phyloP scores from a whole-genome alignment of 495 filamentous ascomycete species.

The Lophiostoma macrostomum region DNA sequence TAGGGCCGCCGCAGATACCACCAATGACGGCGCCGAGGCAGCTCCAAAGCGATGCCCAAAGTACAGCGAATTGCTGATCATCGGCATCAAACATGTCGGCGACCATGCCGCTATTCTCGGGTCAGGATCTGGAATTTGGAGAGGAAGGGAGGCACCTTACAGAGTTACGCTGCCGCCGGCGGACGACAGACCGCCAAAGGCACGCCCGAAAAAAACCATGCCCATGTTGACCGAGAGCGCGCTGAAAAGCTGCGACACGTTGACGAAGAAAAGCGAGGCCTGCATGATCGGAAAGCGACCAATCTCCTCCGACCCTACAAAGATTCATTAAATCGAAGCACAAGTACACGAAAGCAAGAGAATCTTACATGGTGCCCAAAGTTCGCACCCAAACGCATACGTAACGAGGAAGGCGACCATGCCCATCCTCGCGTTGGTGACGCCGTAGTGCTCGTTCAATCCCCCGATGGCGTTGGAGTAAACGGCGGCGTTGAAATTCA shows the following conservation, averaged over 20 bases:
- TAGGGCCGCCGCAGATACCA: conserved; percentile 76
- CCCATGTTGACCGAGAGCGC: conserved; percentile 65
- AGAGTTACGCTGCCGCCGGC: conserved; percentile 79
- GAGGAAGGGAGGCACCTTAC: conserved; percentile 31
- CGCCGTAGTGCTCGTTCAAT: conserved; percentile 58
- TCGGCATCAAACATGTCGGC: conserved; percentile 75
- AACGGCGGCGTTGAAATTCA: conserved; percentile 79
- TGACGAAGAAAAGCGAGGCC: conserved; percentile 64
- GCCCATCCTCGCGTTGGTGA: conserved; percentile 61
- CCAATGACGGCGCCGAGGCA: conserved; percentile 67
- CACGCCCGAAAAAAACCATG: conserved; percentile 61
- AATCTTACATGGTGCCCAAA: conserved; percentile 62
- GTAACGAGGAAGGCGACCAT: conserved; percentile 67
- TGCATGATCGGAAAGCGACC: conserved; percentile 73
- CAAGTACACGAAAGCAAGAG: conserved; percentile 41
- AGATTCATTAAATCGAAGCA: too few relatives aligned
- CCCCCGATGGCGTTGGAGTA: conserved; percentile 65
- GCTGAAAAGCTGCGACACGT: conserved; percentile 69
- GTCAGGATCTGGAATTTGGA: too few relatives aligned
- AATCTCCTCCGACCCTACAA: conserved; percentile 72
- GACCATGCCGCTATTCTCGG: conserved; percentile 63
- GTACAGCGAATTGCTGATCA: conserved; percentile 60
- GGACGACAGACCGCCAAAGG: conserved; percentile 66
- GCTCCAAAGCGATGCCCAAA: conserved; percentile 49
- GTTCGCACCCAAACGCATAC: conserved; percentile 76